phyloP scores from a whole-genome alignment of 1,284 basidiomycete species.

The Puccinia coronata region DNA sequence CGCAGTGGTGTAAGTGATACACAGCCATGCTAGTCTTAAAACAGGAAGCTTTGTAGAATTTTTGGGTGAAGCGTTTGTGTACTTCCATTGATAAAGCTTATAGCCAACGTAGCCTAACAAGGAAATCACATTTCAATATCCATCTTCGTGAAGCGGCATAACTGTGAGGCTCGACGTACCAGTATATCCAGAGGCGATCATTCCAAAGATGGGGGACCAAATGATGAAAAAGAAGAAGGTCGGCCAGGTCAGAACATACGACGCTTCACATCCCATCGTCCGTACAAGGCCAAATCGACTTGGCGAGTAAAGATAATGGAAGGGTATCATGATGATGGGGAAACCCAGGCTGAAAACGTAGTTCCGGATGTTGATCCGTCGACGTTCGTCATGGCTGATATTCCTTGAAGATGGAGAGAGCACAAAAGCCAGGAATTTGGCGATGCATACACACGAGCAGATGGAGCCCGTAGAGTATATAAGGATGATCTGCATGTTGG shows the following conservation, averaged over 20 bases:
- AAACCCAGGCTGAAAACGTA: conserved; percentile 38
- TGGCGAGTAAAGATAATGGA: conserved; percentile 46
- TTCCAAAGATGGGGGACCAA: conserved; percentile 45
- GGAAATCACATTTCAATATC: not conserved
- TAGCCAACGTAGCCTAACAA: conserved; percentile 30
- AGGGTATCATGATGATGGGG: conserved; percentile 33
- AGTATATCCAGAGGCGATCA: conserved; percentile 36
- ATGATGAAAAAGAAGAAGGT: conserved; percentile 48
- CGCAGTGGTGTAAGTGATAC: conserved; percentile 34
- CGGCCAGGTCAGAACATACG: conserved; percentile 44
- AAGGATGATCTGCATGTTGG: conserved; percentile 26
- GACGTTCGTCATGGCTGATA: conserved; percentile 21
- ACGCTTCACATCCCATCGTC: conserved; percentile 45
- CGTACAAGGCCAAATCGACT: conserved; percentile 32
- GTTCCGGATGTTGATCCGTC: conserved; percentile 29
- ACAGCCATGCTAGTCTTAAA: conserved; percentile 47
- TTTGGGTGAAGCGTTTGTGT: not conserved
- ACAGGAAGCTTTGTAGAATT: conserved; percentile 38
- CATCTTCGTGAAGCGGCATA: too few relatives aligned
- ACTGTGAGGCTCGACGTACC: not conserved
- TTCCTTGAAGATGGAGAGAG: conserved; percentile 28
- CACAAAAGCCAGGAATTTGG: conserved; percentile 41
- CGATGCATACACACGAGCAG: conserved; percentile 46
- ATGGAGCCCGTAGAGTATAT: conserved; percentile 48
- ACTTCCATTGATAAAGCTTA: conserved; percentile 35